Evolutionary conservation across 2,329 filamentous ascomycete species (phyloP), one percentile per base, ranked within the genome.

Genomic region (Penicillium olsonii): DNA sequence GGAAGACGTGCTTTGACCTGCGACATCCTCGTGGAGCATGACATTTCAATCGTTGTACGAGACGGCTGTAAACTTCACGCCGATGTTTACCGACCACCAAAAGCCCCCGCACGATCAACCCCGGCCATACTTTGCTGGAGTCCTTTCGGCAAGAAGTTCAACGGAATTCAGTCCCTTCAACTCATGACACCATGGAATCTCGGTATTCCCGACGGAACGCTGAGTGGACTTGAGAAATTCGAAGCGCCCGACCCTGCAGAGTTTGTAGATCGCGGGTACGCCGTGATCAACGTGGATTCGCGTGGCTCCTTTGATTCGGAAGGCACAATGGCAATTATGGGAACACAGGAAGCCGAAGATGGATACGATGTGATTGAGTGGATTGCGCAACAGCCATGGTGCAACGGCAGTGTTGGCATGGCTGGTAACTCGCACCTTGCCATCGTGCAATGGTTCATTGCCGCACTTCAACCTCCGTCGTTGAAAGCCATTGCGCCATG

Each of bases 101-200:
- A 62, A 22, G 47, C 50, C 14, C 46, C 39, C 0, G 52, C 55
- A n/a, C 71, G 67, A 37, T 57, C 77, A 1, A 45, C 44, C 3
- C 75, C 77, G 2, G 75, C 74, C 1, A 60, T 78, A 19, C 54
- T 79, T 1, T 66, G 65, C 41, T 79, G 73, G 73, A 70, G 67
- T 6, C 70, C 68, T 12, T 78, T 74, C 50, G 76, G 76, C 17
- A 78, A 79, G 54, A 71, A 74, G 48, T 74, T 70, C 49, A 69
- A 64, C 14, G 68, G 68, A 3, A 54, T 75, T 12, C 57, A 65
- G 15, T 73, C 73, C 61, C 60, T 74, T 3, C 37, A 15, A 7
- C 62, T 68, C 1, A 74, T 72, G 60, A 67, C 64, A 1, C 61
- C 65, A 4, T 71, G 68, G 68, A 67, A 71, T 27, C 70, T 68